phyloP scores from a whole-genome alignment of 2,329 filamentous ascomycete genomes.

The Chaetomium olivaceum region DNA sequence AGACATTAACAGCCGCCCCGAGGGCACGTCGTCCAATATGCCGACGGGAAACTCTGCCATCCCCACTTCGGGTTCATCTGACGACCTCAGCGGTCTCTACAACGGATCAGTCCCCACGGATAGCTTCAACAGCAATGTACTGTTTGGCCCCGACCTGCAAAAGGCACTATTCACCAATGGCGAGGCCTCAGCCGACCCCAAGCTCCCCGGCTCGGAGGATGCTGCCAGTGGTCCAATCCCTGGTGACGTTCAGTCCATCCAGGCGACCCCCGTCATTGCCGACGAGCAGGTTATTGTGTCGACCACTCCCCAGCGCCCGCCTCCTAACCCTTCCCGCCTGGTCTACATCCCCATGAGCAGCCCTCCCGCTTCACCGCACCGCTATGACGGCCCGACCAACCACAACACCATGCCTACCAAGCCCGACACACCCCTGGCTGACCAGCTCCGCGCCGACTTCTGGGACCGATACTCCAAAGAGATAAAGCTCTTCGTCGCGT shows the following conservation, averaged over 20 bases:
- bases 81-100: not conserved
- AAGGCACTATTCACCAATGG: constrained; percentile 18
- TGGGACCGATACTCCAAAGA: constrained; percentile 1
- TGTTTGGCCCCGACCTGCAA: constrained; percentile 15
- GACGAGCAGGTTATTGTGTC: constrained; percentile 1
- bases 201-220: not conserved
- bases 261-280: not conserved
- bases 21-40: not conserved
- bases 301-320: not conserved
- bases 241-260: not conserved
- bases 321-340: not conserved
- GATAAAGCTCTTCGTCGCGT: not conserved
- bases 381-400: not conserved
- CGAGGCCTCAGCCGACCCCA: constrained; percentile 6
- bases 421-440: constrained; percentile 19
- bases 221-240: too few species aligned
- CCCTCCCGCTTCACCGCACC: not conserved
- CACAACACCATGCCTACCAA: constrained; percentile 9
- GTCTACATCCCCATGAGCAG: constrained; percentile 6
- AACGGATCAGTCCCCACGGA: constrained; percentile 1
- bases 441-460: constrained; percentile 18
- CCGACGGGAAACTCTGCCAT: not conserved
- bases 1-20: not conserved
- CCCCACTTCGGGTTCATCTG: not conserved
- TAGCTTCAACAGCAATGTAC: not conserved